phyloP scores from a whole-genome alignment of 176 grass and related monocot genomes.

The Triticum turgidum region DNA sequence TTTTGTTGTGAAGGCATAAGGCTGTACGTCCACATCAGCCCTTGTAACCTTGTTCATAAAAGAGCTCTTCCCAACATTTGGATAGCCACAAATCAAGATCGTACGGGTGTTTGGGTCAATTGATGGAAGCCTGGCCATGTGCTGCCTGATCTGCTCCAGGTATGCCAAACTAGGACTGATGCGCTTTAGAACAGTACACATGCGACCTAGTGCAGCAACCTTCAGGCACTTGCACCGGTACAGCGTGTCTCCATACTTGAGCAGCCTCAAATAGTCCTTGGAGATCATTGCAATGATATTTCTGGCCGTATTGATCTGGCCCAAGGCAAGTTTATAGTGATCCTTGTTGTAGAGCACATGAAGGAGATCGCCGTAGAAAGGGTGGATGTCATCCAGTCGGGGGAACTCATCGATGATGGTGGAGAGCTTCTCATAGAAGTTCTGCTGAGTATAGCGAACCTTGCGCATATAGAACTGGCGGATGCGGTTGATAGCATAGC shows the following conservation, averaged over 20 bases:
- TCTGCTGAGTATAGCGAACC: constrained; percentile 64
- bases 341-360: constrained; percentile 83
- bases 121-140: constrained; percentile 73
- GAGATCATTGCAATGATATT: constrained; percentile 70
- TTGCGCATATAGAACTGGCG: constrained; percentile 83
- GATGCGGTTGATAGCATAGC: constrained; percentile 58
- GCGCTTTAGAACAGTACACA: constrained; percentile 71
- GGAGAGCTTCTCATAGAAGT: constrained; percentile 74
- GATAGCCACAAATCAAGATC: constrained; percentile 56
- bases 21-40: constrained; percentile 76
- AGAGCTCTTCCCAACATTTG: constrained; percentile 56
- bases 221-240: constrained; percentile 76
- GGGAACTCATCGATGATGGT: constrained; percentile 73
- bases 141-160: constrained; percentile 67
- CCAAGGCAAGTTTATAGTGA: constrained; percentile 83
- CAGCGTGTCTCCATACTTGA: constrained; percentile 68
- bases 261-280: constrained; percentile 68
- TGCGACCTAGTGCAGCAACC: constrained; percentile 59
- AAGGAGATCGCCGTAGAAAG: constrained; percentile 71
- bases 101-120: constrained; percentile 72
- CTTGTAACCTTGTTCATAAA: constrained; percentile 84
- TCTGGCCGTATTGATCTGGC: constrained; percentile 70
- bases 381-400: constrained; percentile 61
- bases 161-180: constrained; percentile 74
- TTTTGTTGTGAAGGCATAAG: constrained; percentile 63